Conservation (phyloP, 2,329 filamentous ascomycete species). For the Colletotrichum phormii region DNA sequence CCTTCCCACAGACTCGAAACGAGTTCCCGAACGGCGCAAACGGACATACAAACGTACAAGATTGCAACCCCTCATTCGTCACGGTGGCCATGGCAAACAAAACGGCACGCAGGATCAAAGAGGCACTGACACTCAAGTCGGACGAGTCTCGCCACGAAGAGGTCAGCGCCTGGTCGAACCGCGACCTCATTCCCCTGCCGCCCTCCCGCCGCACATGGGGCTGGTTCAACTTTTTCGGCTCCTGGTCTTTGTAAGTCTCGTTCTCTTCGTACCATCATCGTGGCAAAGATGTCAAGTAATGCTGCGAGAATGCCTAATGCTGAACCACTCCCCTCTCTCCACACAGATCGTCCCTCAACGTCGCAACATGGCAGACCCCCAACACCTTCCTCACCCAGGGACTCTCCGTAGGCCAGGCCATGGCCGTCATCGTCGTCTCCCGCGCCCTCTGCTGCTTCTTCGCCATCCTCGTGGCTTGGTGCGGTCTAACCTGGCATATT, state of each 20-base stretch:
- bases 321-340: background rate
- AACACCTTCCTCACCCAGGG: conserved; percentile 59
- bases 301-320: background rate
- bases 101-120: conserved; percentile 41
- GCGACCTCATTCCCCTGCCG: conserved; percentile 51
- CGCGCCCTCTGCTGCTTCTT: conserved; percentile 55
- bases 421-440: conserved; percentile 59
- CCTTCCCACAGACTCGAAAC: background rate
- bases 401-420: conserved; percentile 59
- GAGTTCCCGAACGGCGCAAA: background rate
- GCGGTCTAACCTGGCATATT: conserved; percentile 61
- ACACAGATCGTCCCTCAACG: conserved; percentile 47
- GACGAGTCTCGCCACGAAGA: conserved; percentile 56
- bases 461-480: conserved; percentile 58
- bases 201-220: conserved; percentile 59
- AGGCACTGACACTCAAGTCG: conserved; percentile 50
- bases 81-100: background rate
- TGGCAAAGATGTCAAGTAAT: fast-evolving
- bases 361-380: conserved; percentile 60
- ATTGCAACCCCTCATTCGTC: no score
- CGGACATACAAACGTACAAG: background rate
- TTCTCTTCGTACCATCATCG: no score
- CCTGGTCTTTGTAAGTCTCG: conserved; percentile 49
- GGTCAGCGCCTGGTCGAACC: conserved; percentile 61
- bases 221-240: conserved; percentile 57